Evolutionary conservation across 2,329 filamentous ascomycete genomes (phyloP), one percentile per base, ranked within the genome.

Genomic region (Sporothrix sp.): DNA sequence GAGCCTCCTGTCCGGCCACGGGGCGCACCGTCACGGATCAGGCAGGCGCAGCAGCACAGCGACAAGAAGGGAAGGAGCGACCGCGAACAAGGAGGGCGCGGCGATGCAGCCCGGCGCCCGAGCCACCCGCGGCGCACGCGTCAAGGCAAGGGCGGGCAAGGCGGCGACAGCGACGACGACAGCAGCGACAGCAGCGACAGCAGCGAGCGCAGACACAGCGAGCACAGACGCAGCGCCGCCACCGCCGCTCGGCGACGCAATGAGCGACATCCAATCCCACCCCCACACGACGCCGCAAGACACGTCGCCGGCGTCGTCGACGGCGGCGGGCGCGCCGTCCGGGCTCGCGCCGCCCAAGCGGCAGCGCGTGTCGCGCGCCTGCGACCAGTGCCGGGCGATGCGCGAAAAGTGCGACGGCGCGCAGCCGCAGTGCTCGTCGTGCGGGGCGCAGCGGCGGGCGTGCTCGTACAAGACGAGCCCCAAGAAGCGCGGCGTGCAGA

Each of bases 401-500:
- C 76, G 82, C 54, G 83, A 87, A 64, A 86, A 84, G 61, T 88
- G 84, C 64, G 83, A 88, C 59, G 84, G 85, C 14, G 69, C 71
- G 10, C 78, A 81, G 56, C 84, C 84, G 6, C 69, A 71, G 13
- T 88, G 84, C 62, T 79, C 77, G 42, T 82, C 82, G 3, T 88
- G 85, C 66, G 71, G 73, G 7, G 70, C 75, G 4, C 76, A 83
- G 54, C 78, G 75, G 49, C 73, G 84, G 44, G 64, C 71, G 30
- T 90, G 86, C 63, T 81, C 82, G 14, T 90, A 89, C 63, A 79
- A 84, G 54, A 75, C 82, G 49, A 81, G 79, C 49, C 80, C 83
- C 7, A 87, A 87, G 65, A 88, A 88, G 63, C 74, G 85, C 56
- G 85, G 86, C 4, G 79, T 90, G 10, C 85, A 85, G 58, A 85